Evolutionary conservation across 2,329 filamentous ascomycete genomes (phyloP).

Genomic region (Aspergillus neoniger): DNA sequence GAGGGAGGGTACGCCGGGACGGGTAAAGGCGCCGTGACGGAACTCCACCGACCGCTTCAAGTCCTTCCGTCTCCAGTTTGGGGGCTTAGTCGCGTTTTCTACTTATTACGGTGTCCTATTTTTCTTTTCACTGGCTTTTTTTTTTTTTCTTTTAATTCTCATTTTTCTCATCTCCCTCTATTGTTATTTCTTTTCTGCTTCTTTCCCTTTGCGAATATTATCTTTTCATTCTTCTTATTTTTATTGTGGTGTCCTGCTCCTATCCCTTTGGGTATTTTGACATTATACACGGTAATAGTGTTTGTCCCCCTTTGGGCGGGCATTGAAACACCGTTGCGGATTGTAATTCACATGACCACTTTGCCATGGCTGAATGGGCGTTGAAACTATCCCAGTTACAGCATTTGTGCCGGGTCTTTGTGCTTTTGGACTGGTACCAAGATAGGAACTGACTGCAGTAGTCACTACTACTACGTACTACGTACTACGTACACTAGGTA

Average conservation of each 20-base stretch:
- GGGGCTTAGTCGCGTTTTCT: slow-evolving; percentile 2
- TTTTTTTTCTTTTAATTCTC: neutral
- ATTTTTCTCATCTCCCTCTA: neutral
- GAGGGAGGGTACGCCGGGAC: slow-evolving; percentile 27
- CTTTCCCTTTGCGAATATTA: neutral
- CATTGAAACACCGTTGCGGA: neutral
- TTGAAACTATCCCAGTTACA: slow-evolving; percentile 20
- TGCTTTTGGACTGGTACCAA: slow-evolving; percentile 18
- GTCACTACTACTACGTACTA: neutral
- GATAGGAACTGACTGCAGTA: slow-evolving; percentile 24
- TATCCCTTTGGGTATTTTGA: no score
- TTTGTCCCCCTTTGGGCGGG: neutral
- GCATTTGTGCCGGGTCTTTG: slow-evolving; percentile 19
- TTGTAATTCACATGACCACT: slow-evolving; percentile 16
- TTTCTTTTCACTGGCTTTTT: neutral
- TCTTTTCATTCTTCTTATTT: neutral
- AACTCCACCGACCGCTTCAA: slow-evolving; percentile 24
- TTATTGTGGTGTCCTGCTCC: neutral
- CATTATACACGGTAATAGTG: neutral
- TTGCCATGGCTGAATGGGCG: slow-evolving; percentile 9
- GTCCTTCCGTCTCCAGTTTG: slow-evolving; percentile 22
- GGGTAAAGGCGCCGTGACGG: slow-evolving; percentile 32
- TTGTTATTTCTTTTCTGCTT: neutral
- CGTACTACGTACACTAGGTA: slow-evolving; percentile 1
- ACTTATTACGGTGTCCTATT: neutral